Evolutionary conservation across 306 rosid species (phyloP).

Genomic region (Cucumis melo): DNA sequence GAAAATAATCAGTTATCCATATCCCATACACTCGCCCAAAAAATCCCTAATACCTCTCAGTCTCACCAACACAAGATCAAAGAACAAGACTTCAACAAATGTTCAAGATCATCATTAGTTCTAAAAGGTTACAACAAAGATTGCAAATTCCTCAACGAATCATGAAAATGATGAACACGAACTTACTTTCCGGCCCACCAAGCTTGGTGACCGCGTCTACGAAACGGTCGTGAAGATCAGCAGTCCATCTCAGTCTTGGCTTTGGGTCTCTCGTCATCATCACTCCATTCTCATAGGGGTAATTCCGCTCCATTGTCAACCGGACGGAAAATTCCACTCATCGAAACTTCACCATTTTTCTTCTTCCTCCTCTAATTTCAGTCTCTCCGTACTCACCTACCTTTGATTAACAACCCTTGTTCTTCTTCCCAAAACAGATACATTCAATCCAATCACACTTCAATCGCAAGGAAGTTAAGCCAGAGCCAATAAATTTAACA

Average conservation of each 20-base stretch:
- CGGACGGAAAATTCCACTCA: neutral
- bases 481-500: neutral
- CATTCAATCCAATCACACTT: neutral
- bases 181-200: conserved; percentile 92
- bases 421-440: neutral
- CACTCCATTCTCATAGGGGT: conserved; percentile 41
- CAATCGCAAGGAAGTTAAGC: neutral
- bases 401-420: neutral
- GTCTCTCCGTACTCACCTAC: neutral
- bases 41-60: neutral
- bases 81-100: neutral
- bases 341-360: neutral
- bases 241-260: conserved; percentile 88
- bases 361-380: neutral
- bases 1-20: neutral
- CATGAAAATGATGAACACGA: neutral
- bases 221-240: conserved; percentile 86
- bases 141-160: neutral
- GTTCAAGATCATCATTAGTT: neutral
- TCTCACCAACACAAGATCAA: neutral
- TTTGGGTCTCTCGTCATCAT: conserved; percentile 90
- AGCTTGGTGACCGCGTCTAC: conserved; percentile 91
- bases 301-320: conserved; percentile 15
- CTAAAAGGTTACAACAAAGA: neutral
- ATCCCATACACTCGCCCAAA: neutral